Base-by-base conservation (phyloP, 495 filamentous ascomycete species). In the Penicillium maclennaniae region DNA sequence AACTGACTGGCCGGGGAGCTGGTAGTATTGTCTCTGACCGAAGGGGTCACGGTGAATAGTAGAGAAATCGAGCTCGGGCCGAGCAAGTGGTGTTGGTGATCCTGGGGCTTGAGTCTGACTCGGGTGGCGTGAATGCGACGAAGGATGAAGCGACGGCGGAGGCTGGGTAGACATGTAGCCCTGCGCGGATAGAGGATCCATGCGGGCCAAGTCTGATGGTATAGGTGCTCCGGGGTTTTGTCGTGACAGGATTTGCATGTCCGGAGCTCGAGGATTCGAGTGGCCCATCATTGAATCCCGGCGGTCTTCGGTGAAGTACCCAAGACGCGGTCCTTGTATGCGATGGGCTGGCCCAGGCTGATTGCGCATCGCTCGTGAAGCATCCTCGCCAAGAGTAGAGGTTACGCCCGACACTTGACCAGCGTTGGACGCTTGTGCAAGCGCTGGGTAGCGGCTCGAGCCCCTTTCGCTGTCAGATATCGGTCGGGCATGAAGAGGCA, bases 401-500 rank as follows among this genome's bases (percentile, higher is more conserved):
- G 61, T 57, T 28, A 42, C 54, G 7, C 69, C 43, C 5, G 67
- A 61, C 42, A 69, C 60, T 15, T 58, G 15, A 10, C 70, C 62
- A 17, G 67, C 68, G 51, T 58, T 59, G 42, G 69, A 70, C 7
- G 76, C 77, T 55, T 79, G 76, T 15, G 74, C 74, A 25, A 78
- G 66, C 1, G 70, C 67, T 23, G 68, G 71, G 45, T 77, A 76
- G 43, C 71, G 66, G 39, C 63, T 56, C 26, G 69, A 25, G 23
- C 56, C 63, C 6, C 72, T 70, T 14, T 77, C 74, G 49, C 61
- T 68, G 31, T 77, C 74, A 20, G 65, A 55, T 7, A 59, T 21
- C 10, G 66, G 56, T 7, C 68, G 70, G 4, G 51, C 56, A 44
- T 70, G 70, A 12, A 73, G 28, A 23, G 66, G 54, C 38, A 66